Evolutionary conservation across 177 flowering plant species (phyloP).

Genomic region (Vitis hybrid): DNA sequence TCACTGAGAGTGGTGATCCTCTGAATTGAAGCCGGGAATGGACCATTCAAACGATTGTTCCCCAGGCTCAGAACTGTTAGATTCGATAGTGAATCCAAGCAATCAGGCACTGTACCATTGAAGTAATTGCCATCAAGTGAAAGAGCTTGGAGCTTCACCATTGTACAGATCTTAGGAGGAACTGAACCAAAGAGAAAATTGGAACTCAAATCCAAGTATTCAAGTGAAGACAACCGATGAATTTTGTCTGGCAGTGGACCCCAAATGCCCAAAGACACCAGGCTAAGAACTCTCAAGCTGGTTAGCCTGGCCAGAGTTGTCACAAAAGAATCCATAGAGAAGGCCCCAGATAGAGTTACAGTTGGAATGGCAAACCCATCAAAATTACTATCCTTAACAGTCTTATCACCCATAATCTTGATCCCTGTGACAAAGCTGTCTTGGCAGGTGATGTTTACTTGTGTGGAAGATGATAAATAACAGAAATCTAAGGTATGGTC

Average conservation of each 20-base stretch:
- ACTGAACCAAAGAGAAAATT: slow-evolving; percentile 72
- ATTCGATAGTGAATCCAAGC: slow-evolving; percentile 58
- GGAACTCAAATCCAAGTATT: slow-evolving; percentile 68
- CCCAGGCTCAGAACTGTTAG: slow-evolving; percentile 58
- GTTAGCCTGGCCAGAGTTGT: slow-evolving; percentile 66
- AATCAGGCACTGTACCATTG: slow-evolving; percentile 65
- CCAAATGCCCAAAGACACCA: slow-evolving; percentile 90
- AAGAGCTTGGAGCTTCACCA: slow-evolving; percentile 65
- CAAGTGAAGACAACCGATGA: slow-evolving; percentile 61
- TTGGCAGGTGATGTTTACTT: slow-evolving; percentile 52
- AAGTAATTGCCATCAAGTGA: slow-evolving; percentile 65
- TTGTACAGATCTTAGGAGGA: slow-evolving; percentile 58
- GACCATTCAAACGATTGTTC: slow-evolving; percentile 60
- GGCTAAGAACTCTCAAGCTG: slow-evolving; percentile 59
- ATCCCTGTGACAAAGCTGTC: slow-evolving; percentile 65
- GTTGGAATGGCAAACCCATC: slow-evolving; percentile 52
- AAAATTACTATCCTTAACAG: slow-evolving; percentile 37
- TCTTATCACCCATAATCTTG: slow-evolving; percentile 59
- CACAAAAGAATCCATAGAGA: slow-evolving; percentile 81
- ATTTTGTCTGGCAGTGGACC: slow-evolving; percentile 83
- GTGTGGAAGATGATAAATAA: slow-evolving; percentile 33
- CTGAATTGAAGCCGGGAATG: slow-evolving; percentile 49
- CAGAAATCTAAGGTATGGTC: slow-evolving; percentile 57
- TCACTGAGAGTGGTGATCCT: slow-evolving; percentile 30
- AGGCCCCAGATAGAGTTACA: slow-evolving; percentile 57